phyloP scores from a whole-genome alignment of 2,329 filamentous ascomycete species.

The Fusarium ramigenum region DNA sequence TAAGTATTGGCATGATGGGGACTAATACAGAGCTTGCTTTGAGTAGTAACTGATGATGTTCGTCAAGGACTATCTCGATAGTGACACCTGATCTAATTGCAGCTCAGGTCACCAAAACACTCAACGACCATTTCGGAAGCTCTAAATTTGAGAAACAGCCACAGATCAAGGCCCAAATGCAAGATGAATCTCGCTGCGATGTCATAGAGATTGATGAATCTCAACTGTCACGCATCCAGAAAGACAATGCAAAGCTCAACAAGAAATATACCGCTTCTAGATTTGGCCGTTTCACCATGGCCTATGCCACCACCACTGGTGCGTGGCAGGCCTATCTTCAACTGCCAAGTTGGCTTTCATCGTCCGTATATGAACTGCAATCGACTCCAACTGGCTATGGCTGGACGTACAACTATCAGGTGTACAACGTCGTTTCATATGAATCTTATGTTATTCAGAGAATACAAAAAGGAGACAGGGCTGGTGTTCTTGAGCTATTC shows the following conservation, averaged over 20 bases:
- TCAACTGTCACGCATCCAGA: background rate
- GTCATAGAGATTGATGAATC: background rate
- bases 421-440: slow-evolving; percentile 35
- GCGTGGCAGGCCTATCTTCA: slow-evolving; percentile 39
- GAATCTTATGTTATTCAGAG: slow-evolving; percentile 26
- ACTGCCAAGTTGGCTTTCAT: slow-evolving; percentile 39
- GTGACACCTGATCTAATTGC: slow-evolving; percentile 28
- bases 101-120: slow-evolving; percentile 1
- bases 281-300: slow-evolving; percentile 16
- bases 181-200: background rate
- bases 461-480: slow-evolving; percentile 19
- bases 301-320: slow-evolving; percentile 2
- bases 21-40: too few species aligned
- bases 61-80: slow-evolving; percentile 25
- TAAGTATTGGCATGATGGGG: slow-evolving; percentile 4
- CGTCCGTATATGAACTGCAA: slow-evolving; percentile 21
- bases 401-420: slow-evolving; percentile 12
- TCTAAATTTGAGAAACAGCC: background rate
- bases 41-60: background rate
- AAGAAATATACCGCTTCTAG: slow-evolving; percentile 12
- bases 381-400: slow-evolving; percentile 5
- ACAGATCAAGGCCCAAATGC: background rate
- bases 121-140: background rate
- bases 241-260: background rate
- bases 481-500: slow-evolving; percentile 37